phyloP scores from a whole-genome alignment of 1,139 yeast species.

The Saccharomycopsis crataegensis region DNA sequence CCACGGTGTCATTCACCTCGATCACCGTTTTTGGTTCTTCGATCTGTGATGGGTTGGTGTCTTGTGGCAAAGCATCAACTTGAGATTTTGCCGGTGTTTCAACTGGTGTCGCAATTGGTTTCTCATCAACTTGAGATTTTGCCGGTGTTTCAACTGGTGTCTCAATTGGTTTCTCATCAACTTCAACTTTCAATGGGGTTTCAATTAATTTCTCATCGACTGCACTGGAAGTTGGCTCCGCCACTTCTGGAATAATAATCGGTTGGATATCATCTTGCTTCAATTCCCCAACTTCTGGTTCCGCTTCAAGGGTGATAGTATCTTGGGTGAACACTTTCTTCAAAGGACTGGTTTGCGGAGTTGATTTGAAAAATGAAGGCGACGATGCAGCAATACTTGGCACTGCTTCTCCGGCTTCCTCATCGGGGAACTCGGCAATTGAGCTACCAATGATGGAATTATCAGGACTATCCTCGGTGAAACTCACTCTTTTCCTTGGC shows the following conservation, averaged over 20 bases:
- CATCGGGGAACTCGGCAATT: slow-evolving; percentile 7
- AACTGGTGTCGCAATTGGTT: background rate
- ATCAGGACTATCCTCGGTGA: slow-evolving; percentile 17
- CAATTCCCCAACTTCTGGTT: background rate
- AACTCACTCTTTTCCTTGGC: slow-evolving; percentile 18
- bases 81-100: background rate
- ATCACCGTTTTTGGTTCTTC: background rate
- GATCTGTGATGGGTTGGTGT: too few relatives aligned
- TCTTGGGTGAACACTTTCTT: background rate
- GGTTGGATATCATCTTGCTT: background rate
- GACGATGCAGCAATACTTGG: background rate
- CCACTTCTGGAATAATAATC: too few relatives aligned
- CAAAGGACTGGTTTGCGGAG: background rate
- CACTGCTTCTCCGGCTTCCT: background rate
- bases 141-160: background rate
- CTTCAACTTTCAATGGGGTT: too few relatives aligned
- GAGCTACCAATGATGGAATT: slow-evolving; percentile 1
- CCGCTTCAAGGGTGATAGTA: background rate
- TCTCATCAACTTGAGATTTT: background rate
- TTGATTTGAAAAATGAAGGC: background rate
- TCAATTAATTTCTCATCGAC: too few relatives aligned
- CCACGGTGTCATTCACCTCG: background rate
- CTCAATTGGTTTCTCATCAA: background rate
- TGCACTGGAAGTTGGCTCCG: too few relatives aligned
- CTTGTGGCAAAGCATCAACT: too few relatives aligned